Evolutionary conservation across 2,329 filamentous ascomycete species (phyloP), one percentile per base, ranked within the genome.

Genomic region (Neofusicoccum sp.): DNA sequence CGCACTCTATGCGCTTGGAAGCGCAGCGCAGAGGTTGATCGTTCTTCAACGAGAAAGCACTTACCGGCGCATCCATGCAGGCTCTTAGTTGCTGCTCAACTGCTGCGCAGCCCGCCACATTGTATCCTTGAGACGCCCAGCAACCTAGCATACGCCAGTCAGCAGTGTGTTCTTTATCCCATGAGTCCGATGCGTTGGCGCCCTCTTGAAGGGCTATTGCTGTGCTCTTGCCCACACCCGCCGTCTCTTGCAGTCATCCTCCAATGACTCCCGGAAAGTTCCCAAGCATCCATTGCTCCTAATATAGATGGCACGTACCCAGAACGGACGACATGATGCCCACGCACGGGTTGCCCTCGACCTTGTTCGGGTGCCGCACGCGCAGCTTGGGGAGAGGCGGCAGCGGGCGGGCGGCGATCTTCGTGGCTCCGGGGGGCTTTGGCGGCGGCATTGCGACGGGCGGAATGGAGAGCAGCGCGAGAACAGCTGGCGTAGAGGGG

Each of bases 41-140:
- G 43, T 47, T 20, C 24, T 16, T 7, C 43, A 28, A 47, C 16
- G 7, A 7, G n/a, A n/a, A n/a, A n/a, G 16, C 6, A 80, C 81
- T 70, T 82, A 89, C 86, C 64, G 88, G 87, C 60, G 84, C 84
- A 79, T 98, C 93, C 91, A 97, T 96, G 73, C 86, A 89, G 58
- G 79, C 77, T 67, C 84, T 79, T 66, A 89, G 73, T 69, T 85
- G 82, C 67, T 85, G 79, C 70, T 88, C 86, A 34, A 89, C 73
- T 41, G 78, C 78, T 33, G 80, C 80, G 67, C 86, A 89, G 41
- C 82, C 85, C 69, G 83, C 79, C n/a, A 80, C 73, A 20, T 76
- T 88, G 76, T 88, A 88, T 49, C 90, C 90, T 31, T 87, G 84
- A 2, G 90, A 93, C 1, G 90, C 90, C 90, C 90, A 95, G 77